phyloP scores from a whole-genome alignment of 345 rosid genomes.

The Pugionium dolabratum region DNA sequence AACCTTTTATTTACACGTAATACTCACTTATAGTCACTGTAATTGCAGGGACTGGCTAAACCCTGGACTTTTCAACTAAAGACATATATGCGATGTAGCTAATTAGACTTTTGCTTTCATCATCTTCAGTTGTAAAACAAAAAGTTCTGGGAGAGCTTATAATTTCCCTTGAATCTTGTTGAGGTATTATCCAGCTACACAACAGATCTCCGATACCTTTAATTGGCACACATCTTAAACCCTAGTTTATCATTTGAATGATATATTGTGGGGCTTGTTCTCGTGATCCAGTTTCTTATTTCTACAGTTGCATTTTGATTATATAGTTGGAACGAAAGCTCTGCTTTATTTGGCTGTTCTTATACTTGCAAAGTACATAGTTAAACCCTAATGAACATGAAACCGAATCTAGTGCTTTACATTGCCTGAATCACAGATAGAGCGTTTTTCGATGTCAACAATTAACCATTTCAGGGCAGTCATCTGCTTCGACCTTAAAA shows the following conservation, averaged over 20 bases:
- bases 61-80: conserved; percentile 78
- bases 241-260: conserved; percentile 17
- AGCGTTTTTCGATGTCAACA: conserved; percentile 1
- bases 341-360: conserved; percentile 18
- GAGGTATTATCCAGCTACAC: conserved; percentile 26
- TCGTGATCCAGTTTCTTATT: conserved; percentile 10
- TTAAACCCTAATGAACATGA: conserved; percentile 28
- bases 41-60: conserved; percentile 92
- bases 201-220: conserved; percentile 21
- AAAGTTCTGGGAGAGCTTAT: conserved; percentile 2
- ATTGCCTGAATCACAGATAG: conserved; percentile 14
- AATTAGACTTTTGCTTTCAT: conserved; percentile 26
- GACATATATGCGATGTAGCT: conserved; percentile 19
- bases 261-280: conserved; percentile 27
- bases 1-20: conserved; percentile 13
- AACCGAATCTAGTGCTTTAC: conserved; percentile 33
- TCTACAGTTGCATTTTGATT: conserved; percentile 23
- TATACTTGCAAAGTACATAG: conserved; percentile 16
- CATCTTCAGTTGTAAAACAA: conserved; percentile 17
- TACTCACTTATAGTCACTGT: conserved; percentile 26
- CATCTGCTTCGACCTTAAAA: conserved; percentile 38
- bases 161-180: conserved; percentile 27
- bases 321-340: conserved; percentile 26
- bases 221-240: conserved; percentile 21
- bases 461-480: conserved; percentile 15